Evolutionary conservation across 257 asterid genomes (phyloP).

Genomic region (Lantana camara): DNA sequence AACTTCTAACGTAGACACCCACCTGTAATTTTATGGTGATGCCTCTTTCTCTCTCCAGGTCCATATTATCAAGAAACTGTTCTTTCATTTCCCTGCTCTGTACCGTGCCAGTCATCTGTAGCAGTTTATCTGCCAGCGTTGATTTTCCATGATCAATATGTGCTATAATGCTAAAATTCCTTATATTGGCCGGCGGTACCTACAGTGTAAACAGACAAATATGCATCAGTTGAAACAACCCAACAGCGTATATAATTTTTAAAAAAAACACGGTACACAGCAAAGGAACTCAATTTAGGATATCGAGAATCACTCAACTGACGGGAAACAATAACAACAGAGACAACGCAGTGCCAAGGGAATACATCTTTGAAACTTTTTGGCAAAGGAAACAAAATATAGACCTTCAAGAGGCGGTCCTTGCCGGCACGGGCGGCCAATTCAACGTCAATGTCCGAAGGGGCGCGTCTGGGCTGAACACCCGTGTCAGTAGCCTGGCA

Average conservation of each 20-base stretch:
- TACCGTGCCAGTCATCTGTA: slow-evolving; percentile 95
- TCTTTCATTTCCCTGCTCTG: slow-evolving; percentile 95
- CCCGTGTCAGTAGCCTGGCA: slow-evolving; percentile 53
- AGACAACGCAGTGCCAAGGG: background rate
- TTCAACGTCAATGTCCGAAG: slow-evolving; percentile 45
- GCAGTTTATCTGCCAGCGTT: slow-evolving; percentile 91
- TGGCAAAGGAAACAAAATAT: background rate
- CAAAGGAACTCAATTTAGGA: too few relatives aligned
- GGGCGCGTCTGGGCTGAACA: slow-evolving; percentile 36
- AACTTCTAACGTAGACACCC: slow-evolving; percentile 4
- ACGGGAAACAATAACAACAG: background rate
- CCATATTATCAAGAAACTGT: slow-evolving; percentile 98
- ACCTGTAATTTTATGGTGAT: slow-evolving; percentile 98
- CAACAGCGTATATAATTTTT: background rate
- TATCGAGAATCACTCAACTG: background rate
- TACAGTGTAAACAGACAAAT: slow-evolving; percentile 26
- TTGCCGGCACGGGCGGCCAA: slow-evolving; percentile 63
- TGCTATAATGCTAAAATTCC: slow-evolving; percentile 93
- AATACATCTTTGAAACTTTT: background rate
- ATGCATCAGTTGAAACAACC: slow-evolving; percentile 5
- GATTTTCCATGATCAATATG: slow-evolving; percentile 99
- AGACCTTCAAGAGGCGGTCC: slow-evolving; percentile 83
- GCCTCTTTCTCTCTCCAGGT: slow-evolving; percentile 99
- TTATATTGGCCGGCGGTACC: slow-evolving; percentile 81
- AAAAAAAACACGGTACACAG: too few relatives aligned